A percentile compares a stretch with the other conserved stretches of the same genome.
These are phyloP conservation scores for Xylaria sp. DNA, from an alignment of 2,329 filamentous ascomycete species.

Conservation along the genomic window DNA sequence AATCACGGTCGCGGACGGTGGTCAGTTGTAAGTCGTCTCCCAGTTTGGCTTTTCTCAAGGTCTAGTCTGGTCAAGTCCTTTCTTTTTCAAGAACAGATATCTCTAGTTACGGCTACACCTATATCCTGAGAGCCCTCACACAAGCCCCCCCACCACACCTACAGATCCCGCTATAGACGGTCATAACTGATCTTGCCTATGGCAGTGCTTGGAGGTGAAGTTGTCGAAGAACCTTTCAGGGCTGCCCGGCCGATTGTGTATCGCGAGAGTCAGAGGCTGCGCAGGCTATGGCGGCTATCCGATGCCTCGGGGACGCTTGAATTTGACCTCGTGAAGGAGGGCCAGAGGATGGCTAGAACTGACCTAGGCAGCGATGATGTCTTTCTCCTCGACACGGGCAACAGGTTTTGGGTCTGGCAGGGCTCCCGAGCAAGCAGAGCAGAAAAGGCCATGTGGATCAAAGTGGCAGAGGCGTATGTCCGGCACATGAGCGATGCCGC, in stretches of 20 bases:
- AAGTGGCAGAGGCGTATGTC: constrained; percentile 67
- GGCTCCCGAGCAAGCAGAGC: constrained; percentile 66
- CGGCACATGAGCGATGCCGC: constrained; percentile 53
- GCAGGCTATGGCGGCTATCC: constrained; percentile 70
- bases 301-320: constrained; percentile 68
- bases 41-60: not conserved
- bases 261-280: constrained; percentile 45
- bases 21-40: constrained; percentile 53
- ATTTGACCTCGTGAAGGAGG: constrained; percentile 70
- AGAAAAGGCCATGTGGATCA: constrained; percentile 71
- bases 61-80: not conserved
- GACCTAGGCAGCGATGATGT: constrained; percentile 71
- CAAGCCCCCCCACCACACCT: not conserved
- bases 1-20: constrained; percentile 65
- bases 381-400: constrained; percentile 70
- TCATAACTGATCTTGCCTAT: constrained; percentile 1
- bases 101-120: not conserved
- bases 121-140: not conserved
- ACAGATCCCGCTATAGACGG: not conserved
- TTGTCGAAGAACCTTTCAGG: constrained; percentile 48
- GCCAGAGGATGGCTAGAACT: constrained; percentile 54
- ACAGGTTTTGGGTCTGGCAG: constrained; percentile 73
- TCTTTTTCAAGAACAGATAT: not conserved
- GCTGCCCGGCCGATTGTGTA: constrained; percentile 40
- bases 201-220: constrained; percentile 60